A percentile compares a stretch with the other conserved stretches of the same genome.
Evolutionary conservation across 306 rosid species (phyloP).

Genomic region (Ormosia semicastrata): DNA sequence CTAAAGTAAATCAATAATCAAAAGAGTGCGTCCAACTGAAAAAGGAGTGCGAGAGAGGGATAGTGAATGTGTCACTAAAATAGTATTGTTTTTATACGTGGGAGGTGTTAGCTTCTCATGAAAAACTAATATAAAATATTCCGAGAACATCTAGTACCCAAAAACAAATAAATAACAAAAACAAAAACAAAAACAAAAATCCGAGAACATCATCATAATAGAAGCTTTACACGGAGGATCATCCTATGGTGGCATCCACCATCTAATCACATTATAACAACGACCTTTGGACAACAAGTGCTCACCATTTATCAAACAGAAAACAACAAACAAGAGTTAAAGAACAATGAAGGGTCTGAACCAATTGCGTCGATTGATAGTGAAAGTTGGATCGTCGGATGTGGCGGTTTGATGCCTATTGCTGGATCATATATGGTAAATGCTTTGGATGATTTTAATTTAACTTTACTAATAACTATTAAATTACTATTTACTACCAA

Average conservation of each 20-base stretch:
- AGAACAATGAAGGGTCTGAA: background rate
- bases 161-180: background rate
- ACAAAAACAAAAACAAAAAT: background rate
- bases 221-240: slow-evolving; percentile 28
- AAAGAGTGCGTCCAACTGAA: background rate
- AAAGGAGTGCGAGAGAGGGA: background rate
- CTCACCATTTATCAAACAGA: background rate
- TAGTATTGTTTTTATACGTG: background rate
- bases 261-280: background rate
- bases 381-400: slow-evolving; percentile 6
- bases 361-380: slow-evolving; percentile 16
- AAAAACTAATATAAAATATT: background rate
- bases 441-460: background rate
- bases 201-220: background rate
- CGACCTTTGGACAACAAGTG: slow-evolving; percentile 3
- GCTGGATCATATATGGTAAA: background rate
- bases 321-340: background rate
- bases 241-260: slow-evolving; percentile 21
- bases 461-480: background rate
- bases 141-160: background rate
- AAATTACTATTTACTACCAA: background rate
- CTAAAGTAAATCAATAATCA: background rate
- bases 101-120: background rate
- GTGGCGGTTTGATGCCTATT: background rate
- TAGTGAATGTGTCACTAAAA: background rate